phyloP scores from a whole-genome alignment of 2,329 filamentous ascomycete genomes.

The Ciborinia camelliae region DNA sequence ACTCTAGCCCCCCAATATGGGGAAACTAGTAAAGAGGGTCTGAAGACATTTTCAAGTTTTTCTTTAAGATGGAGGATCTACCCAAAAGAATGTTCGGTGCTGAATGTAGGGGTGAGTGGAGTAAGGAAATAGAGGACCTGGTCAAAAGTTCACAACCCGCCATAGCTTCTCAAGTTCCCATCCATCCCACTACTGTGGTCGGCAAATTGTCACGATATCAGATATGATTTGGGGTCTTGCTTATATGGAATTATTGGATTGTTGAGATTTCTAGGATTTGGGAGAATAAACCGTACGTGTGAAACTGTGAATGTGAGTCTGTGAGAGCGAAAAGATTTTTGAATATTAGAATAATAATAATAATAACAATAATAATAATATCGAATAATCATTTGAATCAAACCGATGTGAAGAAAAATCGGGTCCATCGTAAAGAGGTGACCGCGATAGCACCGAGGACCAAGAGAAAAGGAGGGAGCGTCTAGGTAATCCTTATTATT shows the following conservation, averaged over 20 bases:
- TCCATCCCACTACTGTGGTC: neutral
- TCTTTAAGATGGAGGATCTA: constrained; percentile 9
- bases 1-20: neutral
- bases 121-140: neutral
- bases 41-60: constrained; percentile 6
- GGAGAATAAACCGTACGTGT: neutral
- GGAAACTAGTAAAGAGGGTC: constrained; percentile 5
- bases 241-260: neutral
- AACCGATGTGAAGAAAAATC: constrained; percentile 17
- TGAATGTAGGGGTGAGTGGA: neutral
- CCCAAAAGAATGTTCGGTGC: neutral
- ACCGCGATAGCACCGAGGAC: constrained; percentile 19
- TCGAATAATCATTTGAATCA: too few species aligned
- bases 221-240: constrained; percentile 3
- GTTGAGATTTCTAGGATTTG: neutral
- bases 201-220: neutral
- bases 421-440: constrained; percentile 7
- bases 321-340: neutral
- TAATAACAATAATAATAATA: too few species aligned
- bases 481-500: too few species aligned
- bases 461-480: neutral
- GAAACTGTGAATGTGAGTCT: too few species aligned
- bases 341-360: too few species aligned
- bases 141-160: neutral
- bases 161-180: neutral